These are phyloP conservation scores for Metarhizium guizhouense DNA, from an alignment of 2,329 filamentous ascomycete genomes.

Conservation along the genomic window DNA sequence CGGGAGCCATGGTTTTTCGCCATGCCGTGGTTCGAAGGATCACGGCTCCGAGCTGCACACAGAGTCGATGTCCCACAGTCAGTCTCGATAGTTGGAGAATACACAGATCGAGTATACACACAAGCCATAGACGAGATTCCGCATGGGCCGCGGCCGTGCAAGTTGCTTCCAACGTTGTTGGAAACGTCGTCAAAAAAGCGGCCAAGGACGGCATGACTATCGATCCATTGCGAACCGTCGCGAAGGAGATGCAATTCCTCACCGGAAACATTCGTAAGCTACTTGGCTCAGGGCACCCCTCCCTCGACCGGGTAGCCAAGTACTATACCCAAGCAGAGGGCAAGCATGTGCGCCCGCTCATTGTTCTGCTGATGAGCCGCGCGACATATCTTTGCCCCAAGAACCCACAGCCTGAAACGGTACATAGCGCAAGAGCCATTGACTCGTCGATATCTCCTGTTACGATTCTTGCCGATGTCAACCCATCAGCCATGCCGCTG, in stretches of 20 bases:
- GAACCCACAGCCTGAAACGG: constrained; percentile 25
- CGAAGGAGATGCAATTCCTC: constrained; percentile 93
- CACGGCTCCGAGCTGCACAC: constrained; percentile 18
- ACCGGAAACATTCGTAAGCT: constrained; percentile 89
- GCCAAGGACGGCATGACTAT: constrained; percentile 61
- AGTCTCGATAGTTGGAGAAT: constrained; percentile 17
- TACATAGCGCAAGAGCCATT: constrained; percentile 37
- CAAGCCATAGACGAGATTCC: constrained; percentile 41
- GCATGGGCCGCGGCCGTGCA: constrained; percentile 68
- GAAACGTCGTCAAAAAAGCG: constrained; percentile 54
- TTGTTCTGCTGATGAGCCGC: constrained; percentile 92
- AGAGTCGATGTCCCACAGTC: constrained; percentile 24
- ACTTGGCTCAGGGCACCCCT: constrained; percentile 89
- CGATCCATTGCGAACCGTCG: constrained; percentile 82
- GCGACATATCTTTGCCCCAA: constrained; percentile 77
- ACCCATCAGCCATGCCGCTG: constrained; percentile 50
- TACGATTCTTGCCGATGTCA: constrained; percentile 65
- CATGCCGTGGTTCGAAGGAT: constrained; percentile 24
- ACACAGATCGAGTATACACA: constrained; percentile 30
- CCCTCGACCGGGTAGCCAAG: constrained; percentile 89
- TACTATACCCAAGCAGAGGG: constrained; percentile 97
- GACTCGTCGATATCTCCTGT: constrained; percentile 46
- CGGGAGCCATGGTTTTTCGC: constrained; percentile 42
- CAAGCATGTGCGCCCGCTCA: constrained; percentile 89
- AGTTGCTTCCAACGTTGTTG: constrained; percentile 61